Evolutionary conservation across 495 filamentous ascomycete genomes (phyloP).

Genomic region (Corynascus novoguineensis): DNA sequence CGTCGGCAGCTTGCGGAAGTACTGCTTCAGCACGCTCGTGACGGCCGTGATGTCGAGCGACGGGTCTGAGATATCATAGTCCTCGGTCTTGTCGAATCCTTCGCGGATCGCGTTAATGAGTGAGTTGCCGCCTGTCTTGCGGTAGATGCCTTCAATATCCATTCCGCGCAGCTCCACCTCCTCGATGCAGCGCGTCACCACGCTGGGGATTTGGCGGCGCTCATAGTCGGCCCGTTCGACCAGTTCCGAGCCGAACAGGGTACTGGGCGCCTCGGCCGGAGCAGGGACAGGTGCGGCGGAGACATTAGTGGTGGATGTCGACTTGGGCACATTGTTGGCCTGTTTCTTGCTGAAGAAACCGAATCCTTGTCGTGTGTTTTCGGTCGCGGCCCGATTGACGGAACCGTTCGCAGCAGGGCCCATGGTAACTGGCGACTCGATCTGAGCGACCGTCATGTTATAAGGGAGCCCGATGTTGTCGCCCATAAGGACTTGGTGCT

Average conservation of each 20-base stretch:
- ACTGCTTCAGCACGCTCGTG: conserved; percentile 93
- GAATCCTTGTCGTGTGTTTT: conserved; percentile 62
- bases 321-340: conserved; percentile 36
- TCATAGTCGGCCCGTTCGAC: conserved; percentile 82
- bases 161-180: conserved; percentile 96
- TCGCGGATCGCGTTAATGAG: conserved; percentile 82
- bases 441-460: conserved; percentile 50
- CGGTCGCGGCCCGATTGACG: conserved; percentile 33
- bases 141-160: conserved; percentile 97
- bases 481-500: conserved; percentile 47
- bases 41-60: conserved; percentile 94
- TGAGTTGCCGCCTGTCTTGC: conserved; percentile 87
- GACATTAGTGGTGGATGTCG: conserved; percentile 51
- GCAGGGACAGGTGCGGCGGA: conserved; percentile 36
- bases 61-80: conserved; percentile 88
- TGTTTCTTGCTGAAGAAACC: conserved; percentile 62
- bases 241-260: conserved; percentile 88
- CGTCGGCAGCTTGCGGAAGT: conserved; percentile 88
- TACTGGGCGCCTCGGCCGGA: conserved; percentile 51
- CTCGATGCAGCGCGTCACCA: conserved; percentile 91
- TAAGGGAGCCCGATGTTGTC: conserved; percentile 57
- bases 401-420: conserved; percentile 21
- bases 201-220: conserved; percentile 78
- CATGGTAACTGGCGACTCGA: conserved; percentile 41
- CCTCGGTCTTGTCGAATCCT: conserved; percentile 78